Conservation (phyloP, 176 grass and related monocot genomes). For the Puya raimondii region DNA sequence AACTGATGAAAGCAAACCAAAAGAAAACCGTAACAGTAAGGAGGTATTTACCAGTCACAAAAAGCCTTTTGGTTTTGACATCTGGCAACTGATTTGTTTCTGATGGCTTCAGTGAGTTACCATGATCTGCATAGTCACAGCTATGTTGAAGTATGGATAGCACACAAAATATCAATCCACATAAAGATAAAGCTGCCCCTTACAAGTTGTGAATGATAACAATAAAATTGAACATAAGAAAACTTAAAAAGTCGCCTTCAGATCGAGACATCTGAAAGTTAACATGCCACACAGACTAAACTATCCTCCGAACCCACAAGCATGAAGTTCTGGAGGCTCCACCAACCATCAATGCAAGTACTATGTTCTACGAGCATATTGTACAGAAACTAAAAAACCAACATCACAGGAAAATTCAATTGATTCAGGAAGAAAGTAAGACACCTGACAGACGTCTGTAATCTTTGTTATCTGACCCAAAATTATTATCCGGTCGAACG, state of each 20-base stretch:
- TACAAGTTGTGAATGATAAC: too few relatives aligned
- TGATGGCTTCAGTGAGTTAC: slow-evolving; percentile 31
- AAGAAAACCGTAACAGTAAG: not conserved
- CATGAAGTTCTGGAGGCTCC: too few relatives aligned
- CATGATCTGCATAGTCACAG: slow-evolving; percentile 34
- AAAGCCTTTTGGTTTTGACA: slow-evolving; percentile 86
- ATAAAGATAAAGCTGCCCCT: not conserved
- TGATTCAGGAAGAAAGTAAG: not conserved
- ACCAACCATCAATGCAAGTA: too few relatives aligned
- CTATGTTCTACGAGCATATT: not conserved
- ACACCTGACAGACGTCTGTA: slow-evolving; percentile 45
- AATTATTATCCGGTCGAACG: slow-evolving; percentile 48
- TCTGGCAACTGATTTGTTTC: slow-evolving; percentile 28
- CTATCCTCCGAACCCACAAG: too few relatives aligned
- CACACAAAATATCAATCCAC: not conserved
- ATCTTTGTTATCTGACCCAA: slow-evolving; percentile 51
- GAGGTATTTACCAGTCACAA: slow-evolving; percentile 62
- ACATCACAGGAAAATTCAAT: not conserved
- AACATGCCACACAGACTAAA: too few relatives aligned
- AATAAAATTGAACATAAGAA: not conserved
- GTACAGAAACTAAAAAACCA: not conserved
- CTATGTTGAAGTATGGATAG: not conserved
- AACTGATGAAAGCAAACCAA: not conserved
- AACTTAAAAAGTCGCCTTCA: not conserved
- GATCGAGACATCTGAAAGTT: not conserved